Percentiles rank a stretch among this genome's conserved stretches.
These are phyloP conservation scores for Canavalia ensiformis DNA, from an alignment of 306 rosid species.

Conservation along the genomic window DNA sequence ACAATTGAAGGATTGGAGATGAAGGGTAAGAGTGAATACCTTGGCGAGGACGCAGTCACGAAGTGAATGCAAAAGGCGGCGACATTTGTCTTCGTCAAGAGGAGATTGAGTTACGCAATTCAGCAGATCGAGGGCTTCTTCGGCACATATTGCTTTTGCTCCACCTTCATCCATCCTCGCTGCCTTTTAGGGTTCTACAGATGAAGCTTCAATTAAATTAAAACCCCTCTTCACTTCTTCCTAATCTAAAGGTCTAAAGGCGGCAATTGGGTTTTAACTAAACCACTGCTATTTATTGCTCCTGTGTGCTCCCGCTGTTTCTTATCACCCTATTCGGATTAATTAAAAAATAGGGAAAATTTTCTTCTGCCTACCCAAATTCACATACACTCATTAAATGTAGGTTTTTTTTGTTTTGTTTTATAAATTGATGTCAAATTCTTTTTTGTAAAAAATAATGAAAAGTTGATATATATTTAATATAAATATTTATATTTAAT, in stretches of 20 bases:
- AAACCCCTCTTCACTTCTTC: not conserved
- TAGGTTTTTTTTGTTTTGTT: no score
- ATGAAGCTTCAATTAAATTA: not conserved
- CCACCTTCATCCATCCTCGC: conserved; percentile 56
- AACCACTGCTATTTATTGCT: not conserved
- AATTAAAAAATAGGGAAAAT: no score
- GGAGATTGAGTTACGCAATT: conserved; percentile 81
- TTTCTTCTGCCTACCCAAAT: no score
- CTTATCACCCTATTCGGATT: not conserved
- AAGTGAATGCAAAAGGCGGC: conserved; percentile 66
- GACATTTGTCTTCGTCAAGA: conserved; percentile 73
- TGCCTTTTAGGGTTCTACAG: conserved; percentile 48
- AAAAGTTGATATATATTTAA: no score
- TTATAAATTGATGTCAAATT: no score
- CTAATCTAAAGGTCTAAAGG: not conserved
- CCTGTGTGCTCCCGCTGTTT: conserved; percentile 39
- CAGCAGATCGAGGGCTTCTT: conserved; percentile 78
- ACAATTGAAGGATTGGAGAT: not conserved
- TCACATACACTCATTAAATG: no score
- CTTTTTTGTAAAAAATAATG: no score
- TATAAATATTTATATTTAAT: no score
- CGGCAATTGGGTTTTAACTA: not conserved
- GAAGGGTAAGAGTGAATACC: conserved; percentile 51
- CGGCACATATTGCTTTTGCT: conserved; percentile 66
- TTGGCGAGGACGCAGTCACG: conserved; percentile 75